Evolutionary conservation across 2,329 filamentous ascomycete species (phyloP).

Genomic region (Hortaea werneckii): DNA sequence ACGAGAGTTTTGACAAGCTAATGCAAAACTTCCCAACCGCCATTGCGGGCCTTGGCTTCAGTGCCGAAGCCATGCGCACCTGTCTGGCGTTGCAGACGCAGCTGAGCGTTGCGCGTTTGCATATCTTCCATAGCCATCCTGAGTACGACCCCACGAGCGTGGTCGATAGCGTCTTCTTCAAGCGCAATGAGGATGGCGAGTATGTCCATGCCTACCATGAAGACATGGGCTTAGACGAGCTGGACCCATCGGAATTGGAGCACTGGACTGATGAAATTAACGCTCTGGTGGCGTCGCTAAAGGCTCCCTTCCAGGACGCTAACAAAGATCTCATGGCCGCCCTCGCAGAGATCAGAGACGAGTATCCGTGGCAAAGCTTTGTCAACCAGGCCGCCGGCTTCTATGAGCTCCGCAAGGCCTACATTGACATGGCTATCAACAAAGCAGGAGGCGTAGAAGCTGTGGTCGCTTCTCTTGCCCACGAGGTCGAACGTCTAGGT

Average conservation of each 20-base stretch:
- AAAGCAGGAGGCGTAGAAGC: constrained; percentile 33
- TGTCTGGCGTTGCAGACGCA: constrained; percentile 20
- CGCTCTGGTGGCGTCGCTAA: constrained; percentile 8
- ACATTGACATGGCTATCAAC: constrained; percentile 36
- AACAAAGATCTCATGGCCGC: constrained; percentile 4
- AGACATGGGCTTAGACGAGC: constrained; percentile 9
- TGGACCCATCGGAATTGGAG: not conserved
- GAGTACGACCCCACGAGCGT: constrained; percentile 12
- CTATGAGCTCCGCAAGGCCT: constrained; percentile 17
- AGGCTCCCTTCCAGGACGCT: constrained; percentile 4
- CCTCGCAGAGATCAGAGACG: constrained; percentile 25
- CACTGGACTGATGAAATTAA: constrained; percentile 4
- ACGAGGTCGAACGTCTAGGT: constrained; percentile 16
- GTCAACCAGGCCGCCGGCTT: constrained; percentile 26
- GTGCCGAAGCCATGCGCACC: constrained; percentile 8
- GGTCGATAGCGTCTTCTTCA: constrained; percentile 16
- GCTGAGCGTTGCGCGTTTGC: constrained; percentile 15
- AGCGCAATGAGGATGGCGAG: constrained; percentile 9
- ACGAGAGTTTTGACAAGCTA: constrained; percentile 13
- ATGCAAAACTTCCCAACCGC: constrained; percentile 14
- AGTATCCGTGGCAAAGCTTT: constrained; percentile 43
- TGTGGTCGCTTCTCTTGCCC: constrained; percentile 26
- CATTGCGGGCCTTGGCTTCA: constrained; percentile 14
- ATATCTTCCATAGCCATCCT: constrained; percentile 7
- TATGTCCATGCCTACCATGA: constrained; percentile 9